Conservation (phyloP, 176 grass and related monocot species). For the Typha latifolia region DNA sequence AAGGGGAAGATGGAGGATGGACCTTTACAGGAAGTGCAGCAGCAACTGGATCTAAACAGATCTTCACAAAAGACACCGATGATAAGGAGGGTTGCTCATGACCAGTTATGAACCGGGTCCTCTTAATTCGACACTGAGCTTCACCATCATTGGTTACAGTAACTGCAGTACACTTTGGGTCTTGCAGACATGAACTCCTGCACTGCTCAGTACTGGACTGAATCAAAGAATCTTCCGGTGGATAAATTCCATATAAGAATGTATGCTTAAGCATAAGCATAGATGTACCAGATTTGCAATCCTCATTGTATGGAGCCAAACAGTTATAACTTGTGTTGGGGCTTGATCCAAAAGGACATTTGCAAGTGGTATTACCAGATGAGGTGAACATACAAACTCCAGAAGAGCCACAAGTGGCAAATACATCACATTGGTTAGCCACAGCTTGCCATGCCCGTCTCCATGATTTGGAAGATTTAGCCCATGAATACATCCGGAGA, state of each 20-base stretch:
- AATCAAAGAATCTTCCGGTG: background rate
- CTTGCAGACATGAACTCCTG: background rate
- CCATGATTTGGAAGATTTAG: constrained; percentile 3
- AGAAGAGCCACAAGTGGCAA: constrained; percentile 1
- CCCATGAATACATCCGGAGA: constrained; percentile 10
- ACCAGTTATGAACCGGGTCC: constrained; percentile 4
- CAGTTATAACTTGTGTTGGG: background rate
- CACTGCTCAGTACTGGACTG: background rate
- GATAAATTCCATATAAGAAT: constrained; percentile 3
- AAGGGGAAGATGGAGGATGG: background rate
- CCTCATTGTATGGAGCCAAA: constrained; percentile 5
- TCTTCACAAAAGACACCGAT: background rate
- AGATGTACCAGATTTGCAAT: constrained; percentile 2
- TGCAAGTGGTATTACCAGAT: background rate
- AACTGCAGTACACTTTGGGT: background rate
- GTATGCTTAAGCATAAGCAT: constrained; percentile 1
- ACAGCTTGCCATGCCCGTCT: constrained; percentile 4
- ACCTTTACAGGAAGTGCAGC: background rate
- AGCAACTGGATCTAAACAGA: constrained; percentile 7
- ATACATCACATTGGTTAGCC: constrained; percentile 3
- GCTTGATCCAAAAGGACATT: constrained; percentile 1
- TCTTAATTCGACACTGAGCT: constrained; percentile 1
- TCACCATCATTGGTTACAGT: constrained; percentile 3
- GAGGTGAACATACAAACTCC: background rate
- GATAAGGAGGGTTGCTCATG: background rate